Conservation (phyloP, 1,284 basidiomycete genomes). For the Rhodotorula sp. region DNA sequence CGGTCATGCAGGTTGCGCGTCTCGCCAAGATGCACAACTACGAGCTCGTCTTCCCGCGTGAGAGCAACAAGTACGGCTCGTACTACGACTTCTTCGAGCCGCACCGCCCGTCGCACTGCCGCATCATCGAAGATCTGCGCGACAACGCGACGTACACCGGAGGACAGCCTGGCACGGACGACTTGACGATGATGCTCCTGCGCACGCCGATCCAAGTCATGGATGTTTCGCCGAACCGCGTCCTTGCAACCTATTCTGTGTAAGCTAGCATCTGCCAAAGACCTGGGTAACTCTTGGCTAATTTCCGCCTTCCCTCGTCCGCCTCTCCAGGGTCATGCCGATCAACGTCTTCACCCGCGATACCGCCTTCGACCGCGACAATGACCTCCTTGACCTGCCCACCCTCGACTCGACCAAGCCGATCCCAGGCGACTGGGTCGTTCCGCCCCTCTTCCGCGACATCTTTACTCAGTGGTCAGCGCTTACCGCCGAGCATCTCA, state of each 20-base stretch:
- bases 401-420: conserved; percentile 10
- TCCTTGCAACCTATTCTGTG: neutral
- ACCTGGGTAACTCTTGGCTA: too few relatives aligned
- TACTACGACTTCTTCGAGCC: conserved; percentile 21
- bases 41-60: conserved; percentile 14
- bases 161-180: neutral
- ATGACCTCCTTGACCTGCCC: conserved; percentile 18
- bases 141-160: neutral
- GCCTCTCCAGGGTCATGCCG: conserved; percentile 2
- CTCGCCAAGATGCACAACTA: conserved; percentile 22
- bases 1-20: neutral
- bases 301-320: neutral
- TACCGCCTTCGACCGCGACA: neutral
- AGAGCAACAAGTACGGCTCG: conserved; percentile 12
- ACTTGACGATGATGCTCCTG: neutral
- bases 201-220: too few relatives aligned
- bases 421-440: neutral
- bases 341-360: conserved; percentile 11
- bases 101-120: neutral
- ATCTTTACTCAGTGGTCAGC: conserved; percentile 17
- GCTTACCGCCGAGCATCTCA: conserved; percentile 6
- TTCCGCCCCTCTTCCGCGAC: conserved; percentile 9
- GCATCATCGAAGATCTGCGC: conserved; percentile 5
- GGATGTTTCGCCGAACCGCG: neutral
- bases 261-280: too few relatives aligned